Conservation (phyloP, 2,329 filamentous ascomycete genomes). For the Aspergillus arachidicola region DNA sequence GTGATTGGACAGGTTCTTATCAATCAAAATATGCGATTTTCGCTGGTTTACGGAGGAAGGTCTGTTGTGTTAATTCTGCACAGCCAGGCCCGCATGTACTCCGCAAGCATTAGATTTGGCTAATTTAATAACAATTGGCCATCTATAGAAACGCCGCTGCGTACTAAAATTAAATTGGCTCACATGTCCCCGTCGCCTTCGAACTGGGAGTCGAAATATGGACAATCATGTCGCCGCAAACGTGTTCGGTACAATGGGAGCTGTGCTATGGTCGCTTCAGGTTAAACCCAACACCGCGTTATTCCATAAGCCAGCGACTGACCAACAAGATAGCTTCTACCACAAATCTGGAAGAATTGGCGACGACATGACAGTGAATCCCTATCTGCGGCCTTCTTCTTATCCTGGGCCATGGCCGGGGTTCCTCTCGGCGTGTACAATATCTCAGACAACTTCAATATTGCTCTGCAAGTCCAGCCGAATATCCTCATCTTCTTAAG, state of each 20-base stretch:
- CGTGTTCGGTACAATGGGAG: slow-evolving; percentile 34
- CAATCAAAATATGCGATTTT: too few species aligned
- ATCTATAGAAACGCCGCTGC: too few species aligned
- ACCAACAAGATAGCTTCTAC: slow-evolving; percentile 57
- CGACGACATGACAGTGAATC: slow-evolving; percentile 66
- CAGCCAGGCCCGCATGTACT: too few species aligned
- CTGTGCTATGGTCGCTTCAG: slow-evolving; percentile 17
- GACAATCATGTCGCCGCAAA: slow-evolving; percentile 33
- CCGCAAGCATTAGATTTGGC: too few species aligned
- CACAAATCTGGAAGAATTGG: slow-evolving; percentile 71
- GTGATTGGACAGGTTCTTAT: too few species aligned
- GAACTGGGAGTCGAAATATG: slow-evolving; percentile 14
- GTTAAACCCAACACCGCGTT: neutral
- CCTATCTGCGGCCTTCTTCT: slow-evolving; percentile 71
- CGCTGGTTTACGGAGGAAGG: too few species aligned
- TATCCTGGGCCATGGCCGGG: slow-evolving; percentile 67
- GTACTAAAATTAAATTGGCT: accelerated
- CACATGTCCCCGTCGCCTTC: too few species aligned
- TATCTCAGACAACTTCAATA: slow-evolving; percentile 56
- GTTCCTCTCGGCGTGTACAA: slow-evolving; percentile 67
- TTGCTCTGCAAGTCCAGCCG: slow-evolving; percentile 58
- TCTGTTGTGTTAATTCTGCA: too few species aligned
- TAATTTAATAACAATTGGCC: too few species aligned
- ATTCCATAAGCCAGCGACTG: neutral
- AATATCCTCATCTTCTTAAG: slow-evolving; percentile 58